Evolutionary conservation across 2,329 filamentous ascomycete species (phyloP).

Genomic region (Scolecobasidium constrictum): DNA sequence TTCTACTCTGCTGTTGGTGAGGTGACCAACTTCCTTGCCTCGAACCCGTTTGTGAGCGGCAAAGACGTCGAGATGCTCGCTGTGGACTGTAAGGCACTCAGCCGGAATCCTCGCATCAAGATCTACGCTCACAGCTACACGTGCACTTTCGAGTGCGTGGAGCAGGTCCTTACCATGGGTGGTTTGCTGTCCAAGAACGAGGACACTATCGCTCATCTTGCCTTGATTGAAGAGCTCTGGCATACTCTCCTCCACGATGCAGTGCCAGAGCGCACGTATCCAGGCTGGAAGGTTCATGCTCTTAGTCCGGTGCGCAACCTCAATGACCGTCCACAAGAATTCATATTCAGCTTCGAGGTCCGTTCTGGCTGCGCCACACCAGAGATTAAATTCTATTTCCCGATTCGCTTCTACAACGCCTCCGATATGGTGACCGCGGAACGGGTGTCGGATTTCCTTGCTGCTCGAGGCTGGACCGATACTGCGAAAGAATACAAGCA

Average conservation of each 20-base stretch:
- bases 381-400: conserved; percentile 2
- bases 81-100: not conserved
- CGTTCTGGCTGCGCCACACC: not conserved
- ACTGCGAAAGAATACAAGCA: conserved; percentile 1
- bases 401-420: conserved; percentile 4
- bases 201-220: not conserved
- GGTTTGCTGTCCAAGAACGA: not conserved
- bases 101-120: not conserved
- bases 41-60: not conserved
- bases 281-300: not conserved
- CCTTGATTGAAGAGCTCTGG: not conserved
- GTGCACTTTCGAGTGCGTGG: not conserved
- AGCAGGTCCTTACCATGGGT: conserved; percentile 3
- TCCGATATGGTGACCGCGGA: not conserved
- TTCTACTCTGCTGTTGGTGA: not conserved
- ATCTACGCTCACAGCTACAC: not conserved
- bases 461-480: not conserved
- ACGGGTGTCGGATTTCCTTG: not conserved
- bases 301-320: not conserved
- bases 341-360: conserved; percentile 3
- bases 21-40: not conserved
- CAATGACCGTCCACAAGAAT: not conserved
- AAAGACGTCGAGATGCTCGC: conserved; percentile 3
- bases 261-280: not conserved
- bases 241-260: not conserved